Percentiles rank a stretch among this genome's conserved stretches.
These are phyloP conservation scores for Stephania cephalantha DNA, from an alignment of 164 flowering plant genomes.

Conservation along the genomic window DNA sequence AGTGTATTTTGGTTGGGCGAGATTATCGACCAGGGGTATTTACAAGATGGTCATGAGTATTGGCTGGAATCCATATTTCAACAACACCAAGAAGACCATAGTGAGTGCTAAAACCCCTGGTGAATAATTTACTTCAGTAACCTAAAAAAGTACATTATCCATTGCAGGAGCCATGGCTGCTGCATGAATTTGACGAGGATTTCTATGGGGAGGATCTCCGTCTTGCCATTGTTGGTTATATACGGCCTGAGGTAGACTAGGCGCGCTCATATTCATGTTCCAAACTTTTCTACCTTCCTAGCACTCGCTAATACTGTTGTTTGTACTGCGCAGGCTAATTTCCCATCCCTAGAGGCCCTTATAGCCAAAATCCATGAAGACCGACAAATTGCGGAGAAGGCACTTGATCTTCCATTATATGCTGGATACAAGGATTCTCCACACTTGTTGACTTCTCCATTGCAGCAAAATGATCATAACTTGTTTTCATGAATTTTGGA, in stretches of 20 bases:
- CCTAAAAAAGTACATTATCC: constrained; percentile 6
- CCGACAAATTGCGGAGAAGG: constrained; percentile 61
- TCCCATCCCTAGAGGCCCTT: constrained; percentile 64
- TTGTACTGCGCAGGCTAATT: constrained; percentile 53
- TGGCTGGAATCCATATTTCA: constrained; percentile 94
- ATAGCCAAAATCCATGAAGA: constrained; percentile 74
- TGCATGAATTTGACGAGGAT: constrained; percentile 75
- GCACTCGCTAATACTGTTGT: background rate
- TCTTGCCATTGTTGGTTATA: constrained; percentile 78
- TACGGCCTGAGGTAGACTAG: constrained; percentile 73
- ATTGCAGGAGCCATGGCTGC: constrained; percentile 93
- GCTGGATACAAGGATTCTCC: constrained; percentile 46
- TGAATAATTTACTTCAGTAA: background rate
- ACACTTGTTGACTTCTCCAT: constrained; percentile 28
- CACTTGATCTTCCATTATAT: constrained; percentile 77
- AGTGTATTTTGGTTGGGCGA: constrained; percentile 98
- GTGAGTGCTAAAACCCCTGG: constrained; percentile 40
- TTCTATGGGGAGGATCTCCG: constrained; percentile 87
- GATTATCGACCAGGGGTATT: constrained; percentile 54
- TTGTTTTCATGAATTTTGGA: background rate
- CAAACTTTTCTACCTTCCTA: too few species aligned
- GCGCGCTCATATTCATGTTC: too few species aligned
- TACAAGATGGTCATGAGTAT: constrained; percentile 98
- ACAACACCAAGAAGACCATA: constrained; percentile 83
- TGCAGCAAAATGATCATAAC: constrained; percentile 13